Evolutionary conservation across 2,329 filamentous ascomycete genomes (phyloP), one percentile per base, ranked within the genome.

Genomic region (Pseudogymnoascus sp.): DNA sequence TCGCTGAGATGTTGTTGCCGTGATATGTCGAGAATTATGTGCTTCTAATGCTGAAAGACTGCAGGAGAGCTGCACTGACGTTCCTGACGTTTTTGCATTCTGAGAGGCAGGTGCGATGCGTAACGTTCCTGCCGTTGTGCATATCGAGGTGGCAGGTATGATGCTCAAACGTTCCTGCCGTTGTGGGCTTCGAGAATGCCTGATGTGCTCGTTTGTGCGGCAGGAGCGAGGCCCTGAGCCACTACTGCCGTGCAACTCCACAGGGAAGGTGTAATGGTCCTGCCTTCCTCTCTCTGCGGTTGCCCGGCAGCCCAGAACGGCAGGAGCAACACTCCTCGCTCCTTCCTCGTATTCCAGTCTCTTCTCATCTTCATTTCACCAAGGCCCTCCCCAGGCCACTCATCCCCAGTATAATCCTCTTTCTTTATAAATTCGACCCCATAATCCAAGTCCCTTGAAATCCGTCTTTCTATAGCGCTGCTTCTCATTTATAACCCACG

Each of bases 401-500:
- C 44, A 50, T 50, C 44, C 42, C 44, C 24, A 50, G 24, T n/a
- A 50, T 47, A 26, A 8, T 26, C 42, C 42, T 14, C 21, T 50
- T 21, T 50, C 42, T n/a, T 50, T 47, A 47, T 47, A 47, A 26
- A 47, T 47, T 26, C 42, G 42, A 47, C 6, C 42, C 42, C 40
- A 24, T 44, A 14, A 47, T 47, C 42, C 40, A 47, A 26, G 13
- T 26, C 21, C 21, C 21, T 7, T 24, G 13, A n/a, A 50, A 50
- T 50, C 44, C 44, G 21, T 7, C 2, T 2, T 29, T 59, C 29
- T 21, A 37, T 33, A 13, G 13, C 21, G 47, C 44, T 33, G 21
- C 69, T 24, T 24, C 24, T 82, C 80, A 86, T 72, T 81, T 83
- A 74, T 86, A 87, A 68, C 85, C 85, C 33, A 85, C 82, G 72